Conservation (phyloP, 208 protist species). For the Leishmania tarentolae region DNA sequence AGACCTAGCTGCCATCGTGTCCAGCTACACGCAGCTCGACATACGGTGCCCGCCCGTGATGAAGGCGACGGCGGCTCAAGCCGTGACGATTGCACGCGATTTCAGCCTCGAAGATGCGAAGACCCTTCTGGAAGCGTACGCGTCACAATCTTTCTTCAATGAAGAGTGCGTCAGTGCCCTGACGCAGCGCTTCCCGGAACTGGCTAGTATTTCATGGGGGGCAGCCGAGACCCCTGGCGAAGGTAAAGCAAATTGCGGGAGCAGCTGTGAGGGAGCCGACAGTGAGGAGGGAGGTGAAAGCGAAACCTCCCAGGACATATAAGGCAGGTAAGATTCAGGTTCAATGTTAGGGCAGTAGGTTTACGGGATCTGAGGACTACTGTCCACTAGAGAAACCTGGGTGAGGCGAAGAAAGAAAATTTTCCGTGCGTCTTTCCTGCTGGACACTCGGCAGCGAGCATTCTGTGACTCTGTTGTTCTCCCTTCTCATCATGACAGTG, state of each 20-base stretch:
- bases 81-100: slow-evolving; percentile 25
- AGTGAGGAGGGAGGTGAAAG: not conserved
- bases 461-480: not conserved
- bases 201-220: slow-evolving; percentile 11
- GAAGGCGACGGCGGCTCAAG: slow-evolving; percentile 48
- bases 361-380: not conserved
- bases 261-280: too few species aligned
- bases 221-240: not conserved
- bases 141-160: slow-evolving; percentile 28
- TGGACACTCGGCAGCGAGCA: not conserved
- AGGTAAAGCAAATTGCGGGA: not conserved
- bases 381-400: not conserved
- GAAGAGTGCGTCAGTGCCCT: slow-evolving; percentile 30
- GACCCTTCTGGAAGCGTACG: slow-evolving; percentile 33
- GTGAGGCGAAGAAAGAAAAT: not conserved
- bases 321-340: not conserved
- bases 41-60: slow-evolving; percentile 47
- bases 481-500: not conserved
- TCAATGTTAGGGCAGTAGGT: not conserved
- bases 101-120: slow-evolving; percentile 49
- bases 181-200: slow-evolving; percentile 37
- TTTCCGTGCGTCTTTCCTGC: not conserved
- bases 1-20: slow-evolving; percentile 49
- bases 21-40: slow-evolving; percentile 54
- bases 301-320: not conserved